Evolutionary conservation across 164 flowering plant species (phyloP), one percentile per base, ranked within the genome.

Genomic region (Saururus chinensis): DNA sequence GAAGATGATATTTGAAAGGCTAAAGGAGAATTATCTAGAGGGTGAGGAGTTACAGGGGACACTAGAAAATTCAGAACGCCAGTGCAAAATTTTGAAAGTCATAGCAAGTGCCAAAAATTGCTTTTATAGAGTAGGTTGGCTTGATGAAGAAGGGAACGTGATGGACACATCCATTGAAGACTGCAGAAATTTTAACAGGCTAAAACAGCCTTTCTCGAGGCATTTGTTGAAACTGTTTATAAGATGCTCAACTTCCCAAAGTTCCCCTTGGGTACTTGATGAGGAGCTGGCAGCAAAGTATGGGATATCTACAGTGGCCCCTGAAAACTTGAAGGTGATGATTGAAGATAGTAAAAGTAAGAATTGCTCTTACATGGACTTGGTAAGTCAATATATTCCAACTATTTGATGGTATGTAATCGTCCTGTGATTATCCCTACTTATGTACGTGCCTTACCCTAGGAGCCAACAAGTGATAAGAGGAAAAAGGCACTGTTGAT

Each of bases 11-110:
- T 53, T 54, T 45, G 64, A 61, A 59, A 60, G 52, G 21, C 30
- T 60, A 13, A 60, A 41, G 25, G 56, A 53, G 35, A 26, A 17
- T n/a, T 66, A 60, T 60, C 14, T 59, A 60, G 64, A 66, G 53
- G 69, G 69, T 2, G 69, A 66, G 53, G 69, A 60, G 64, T 45
- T 56, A 51, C 64, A 42, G n/a, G 69, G 69, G 35, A 53, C 20
- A 60, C 22, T 22, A n/a, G 60, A 54, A 10, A 30, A 55, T 20
- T 19, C 60, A 19, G 30, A 60, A 10, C 21, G 41, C 6, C 64
- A 40, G 7, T 66, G 69, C 55, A 60, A 35, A 66, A 56, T 66
- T 60, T 26, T 66, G 40, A 54, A 48, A 57, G 59, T 66, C 45
- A 22, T 60, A 24, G 22, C 59, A 40, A 60, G 19, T 4, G 16